Percentiles rank a stretch among this genome's conserved stretches.
phyloP scores from a whole-genome alignment of 106 monocot genomes.

The Dendrobium officinale region DNA sequence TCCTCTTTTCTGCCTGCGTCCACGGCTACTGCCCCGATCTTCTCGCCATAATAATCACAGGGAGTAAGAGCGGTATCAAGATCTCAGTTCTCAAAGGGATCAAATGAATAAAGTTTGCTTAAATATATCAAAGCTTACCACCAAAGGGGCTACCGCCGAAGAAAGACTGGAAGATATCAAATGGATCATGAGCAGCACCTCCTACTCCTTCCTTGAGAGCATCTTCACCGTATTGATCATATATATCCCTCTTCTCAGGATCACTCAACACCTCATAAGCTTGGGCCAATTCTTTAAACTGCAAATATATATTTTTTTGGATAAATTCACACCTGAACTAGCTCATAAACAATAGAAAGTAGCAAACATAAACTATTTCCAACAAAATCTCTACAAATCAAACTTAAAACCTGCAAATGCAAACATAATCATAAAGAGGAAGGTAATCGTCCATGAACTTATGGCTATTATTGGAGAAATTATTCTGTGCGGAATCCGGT shows the following conservation, averaged over 20 bases:
- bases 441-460: no score
- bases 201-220: conserved; percentile 95
- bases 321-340: no score
- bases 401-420: no score
- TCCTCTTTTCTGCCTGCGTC: conserved; percentile 85
- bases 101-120: background rate
- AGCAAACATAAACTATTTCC: no score
- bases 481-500: no score
- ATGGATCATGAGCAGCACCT: conserved; percentile 64
- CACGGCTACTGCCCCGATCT: conserved; percentile 79
- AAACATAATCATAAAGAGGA: no score
- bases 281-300: conserved; percentile 97
- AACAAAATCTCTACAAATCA: no score
- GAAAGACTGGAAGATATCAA: conserved; percentile 92
- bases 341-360: no score
- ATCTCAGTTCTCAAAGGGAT: background rate
- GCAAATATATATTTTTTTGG: conserved; percentile 10
- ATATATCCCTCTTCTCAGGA: conserved; percentile 92
- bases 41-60: background rate
- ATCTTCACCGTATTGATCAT: conserved; percentile 95
- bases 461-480: no score
- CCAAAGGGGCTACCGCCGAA: conserved; percentile 82
- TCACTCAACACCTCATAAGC: conserved; percentile 95
- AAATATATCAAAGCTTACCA: conserved; percentile 17
- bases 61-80: background rate